Evolutionary conservation across 768 basidiomycete genomes (phyloP), one percentile per base, ranked within the genome.

Genomic region (Rhodocollybia butyracea): DNA sequence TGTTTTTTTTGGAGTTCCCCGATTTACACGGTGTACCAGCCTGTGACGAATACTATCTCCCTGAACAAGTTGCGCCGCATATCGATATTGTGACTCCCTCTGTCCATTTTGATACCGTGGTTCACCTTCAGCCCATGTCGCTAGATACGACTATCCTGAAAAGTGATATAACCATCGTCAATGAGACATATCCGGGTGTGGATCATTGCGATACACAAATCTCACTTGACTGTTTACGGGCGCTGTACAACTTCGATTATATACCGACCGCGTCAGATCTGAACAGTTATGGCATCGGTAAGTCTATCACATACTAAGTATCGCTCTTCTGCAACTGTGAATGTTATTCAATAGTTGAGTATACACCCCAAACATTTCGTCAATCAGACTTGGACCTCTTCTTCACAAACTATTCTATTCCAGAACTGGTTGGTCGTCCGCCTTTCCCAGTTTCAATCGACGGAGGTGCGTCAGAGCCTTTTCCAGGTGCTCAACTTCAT

Each of bases 71-170:
- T 8, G 55, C 12, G 4, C 54, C 59, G 3, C 78, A 77, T 32
- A 59, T 78, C 45, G 77, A 78, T 46, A 65, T 79, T 43, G 71
- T 78, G 24, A 76, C 63, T 3, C 77, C 77, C 3, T 76, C 78
- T 0, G 66, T 79, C 1, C 74, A 79, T 48, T 78, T 77, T 58
- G 60, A 66, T 57, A 58, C 54, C 63, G 62, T 40, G 56, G 46
- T 19, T 46, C 55, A 40, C 7, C 46, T 27, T 66, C 29, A 46
- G n/a, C 59, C 41, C 7, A 53, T 43, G 51, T 59, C 56, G 47
- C 52, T 54, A 54, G 47, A 36, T 7, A 64, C 58, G 11, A 58
- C 59, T 27, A 17, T 52, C 5, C 68, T 68, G 13, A 69, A 50
- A 15, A 39, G 27, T 11, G 47, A 47, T 13, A 47, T 40, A 4